Evolutionary conservation across 2,329 filamentous ascomycete genomes (phyloP).

Genomic region (Aspergillus oerlinghausenensis): DNA sequence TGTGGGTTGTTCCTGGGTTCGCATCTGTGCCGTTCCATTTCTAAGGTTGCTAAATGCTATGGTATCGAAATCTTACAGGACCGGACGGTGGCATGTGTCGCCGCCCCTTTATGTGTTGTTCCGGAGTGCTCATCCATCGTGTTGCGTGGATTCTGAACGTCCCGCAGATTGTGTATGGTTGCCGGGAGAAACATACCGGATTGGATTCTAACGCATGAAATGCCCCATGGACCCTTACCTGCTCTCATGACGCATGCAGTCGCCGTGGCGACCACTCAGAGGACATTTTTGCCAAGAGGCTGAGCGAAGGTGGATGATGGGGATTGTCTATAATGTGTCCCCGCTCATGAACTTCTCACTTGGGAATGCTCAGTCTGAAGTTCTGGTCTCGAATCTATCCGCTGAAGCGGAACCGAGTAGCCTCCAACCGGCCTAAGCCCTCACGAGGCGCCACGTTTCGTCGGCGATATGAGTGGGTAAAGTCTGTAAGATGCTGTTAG

Average conservation of each 20-base stretch:
- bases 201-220: not conserved
- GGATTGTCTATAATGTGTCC: not conserved
- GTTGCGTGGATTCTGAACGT: not conserved
- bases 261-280: not conserved
- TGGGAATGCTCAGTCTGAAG: not conserved
- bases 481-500: slow-evolving; percentile 55
- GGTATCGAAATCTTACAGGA: not conserved
- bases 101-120: not conserved
- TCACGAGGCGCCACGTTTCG: slow-evolving; percentile 94
- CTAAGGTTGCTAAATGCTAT: not conserved
- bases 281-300: not conserved
- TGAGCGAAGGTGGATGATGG: not conserved
- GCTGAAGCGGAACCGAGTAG: slow-evolving; percentile 77
- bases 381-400: slow-evolving; percentile 36
- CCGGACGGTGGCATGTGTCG: not conserved
- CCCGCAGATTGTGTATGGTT: not conserved
- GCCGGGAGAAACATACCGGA: not conserved
- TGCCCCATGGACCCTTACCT: not conserved
- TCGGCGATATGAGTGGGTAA: slow-evolving; percentile 89
- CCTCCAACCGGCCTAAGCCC: slow-evolving; percentile 81
- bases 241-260: not conserved
- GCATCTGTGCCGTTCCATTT: not conserved
- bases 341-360: not conserved
- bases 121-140: not conserved
- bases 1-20: not conserved